phyloP scores from a whole-genome alignment of 192 early-diverging fungal species.

The Podila epicladia region DNA sequence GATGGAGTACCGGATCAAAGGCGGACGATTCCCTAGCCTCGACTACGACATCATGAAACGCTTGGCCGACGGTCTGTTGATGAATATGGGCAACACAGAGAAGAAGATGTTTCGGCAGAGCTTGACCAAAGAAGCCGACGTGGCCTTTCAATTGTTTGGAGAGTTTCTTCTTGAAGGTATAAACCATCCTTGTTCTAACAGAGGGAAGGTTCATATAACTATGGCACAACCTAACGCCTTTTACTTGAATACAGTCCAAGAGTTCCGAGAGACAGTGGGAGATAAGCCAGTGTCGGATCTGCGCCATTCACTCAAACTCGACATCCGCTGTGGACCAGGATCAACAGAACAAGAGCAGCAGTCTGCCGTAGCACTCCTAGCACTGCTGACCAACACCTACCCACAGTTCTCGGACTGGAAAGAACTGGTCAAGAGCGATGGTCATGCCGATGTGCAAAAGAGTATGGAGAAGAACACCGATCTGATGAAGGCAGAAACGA shows the following conservation, averaged over 20 bases:
- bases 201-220: neutral
- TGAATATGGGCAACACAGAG: conserved; percentile 75
- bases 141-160: conserved; percentile 92
- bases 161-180: conserved; percentile 90
- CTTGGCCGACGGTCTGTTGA: conserved; percentile 84
- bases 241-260: conserved; percentile 64
- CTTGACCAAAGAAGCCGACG: conserved; percentile 80
- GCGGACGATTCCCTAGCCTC: conserved; percentile 83
- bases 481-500: conserved; percentile 53
- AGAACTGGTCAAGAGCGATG: conserved; percentile 86
- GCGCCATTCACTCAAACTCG: conserved; percentile 78
- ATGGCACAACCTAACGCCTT: neutral
- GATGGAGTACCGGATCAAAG: conserved; percentile 91
- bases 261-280: conserved; percentile 87
- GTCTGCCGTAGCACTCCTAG: conserved; percentile 80
- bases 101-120: conserved; percentile 66
- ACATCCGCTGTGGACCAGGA: conserved; percentile 75
- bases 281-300: conserved; percentile 84
- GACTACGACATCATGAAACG: conserved; percentile 87
- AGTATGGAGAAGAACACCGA: conserved; percentile 72
- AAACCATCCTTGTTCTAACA: too few relatives aligned
- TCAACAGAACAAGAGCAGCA: conserved; percentile 77
- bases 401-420: conserved; percentile 90
- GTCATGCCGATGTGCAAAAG: conserved; percentile 78
- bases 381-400: conserved; percentile 77